Percentiles rank a stretch among this genome's conserved stretches.
Evolutionary conservation across 2,329 filamentous ascomycete genomes (phyloP).

Genomic region (Paramyrothecium roridum): DNA sequence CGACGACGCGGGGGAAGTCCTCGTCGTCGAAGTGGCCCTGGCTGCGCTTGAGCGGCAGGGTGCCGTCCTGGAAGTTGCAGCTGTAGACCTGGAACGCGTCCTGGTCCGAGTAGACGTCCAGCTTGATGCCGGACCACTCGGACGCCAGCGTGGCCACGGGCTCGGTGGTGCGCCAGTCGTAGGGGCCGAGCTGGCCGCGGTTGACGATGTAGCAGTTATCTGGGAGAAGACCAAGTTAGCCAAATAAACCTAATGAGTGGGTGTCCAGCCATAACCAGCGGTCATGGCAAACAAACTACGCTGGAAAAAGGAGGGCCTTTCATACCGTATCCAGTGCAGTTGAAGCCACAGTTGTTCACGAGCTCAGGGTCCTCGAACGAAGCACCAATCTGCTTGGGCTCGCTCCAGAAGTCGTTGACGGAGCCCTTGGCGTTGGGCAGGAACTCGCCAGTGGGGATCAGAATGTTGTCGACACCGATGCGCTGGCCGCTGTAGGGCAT

Average conservation of each 20-base stretch:
- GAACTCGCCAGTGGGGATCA: conserved; percentile 75
- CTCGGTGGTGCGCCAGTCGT: conserved; percentile 59
- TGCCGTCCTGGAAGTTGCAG: conserved; percentile 74
- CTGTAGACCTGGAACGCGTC: conserved; percentile 85
- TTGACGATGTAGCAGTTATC: conserved; percentile 70
- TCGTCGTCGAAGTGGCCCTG: conserved; percentile 60
- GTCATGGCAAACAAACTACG: too few species aligned
- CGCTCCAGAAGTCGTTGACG: conserved; percentile 79
- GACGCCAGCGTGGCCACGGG: conserved; percentile 68
- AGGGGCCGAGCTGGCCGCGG: conserved; percentile 52
- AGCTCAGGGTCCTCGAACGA: conserved; percentile 63
- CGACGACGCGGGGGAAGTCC: conserved; percentile 59
- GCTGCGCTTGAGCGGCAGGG: conserved; percentile 63
- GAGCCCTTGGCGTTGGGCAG: conserved; percentile 63
- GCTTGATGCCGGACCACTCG: conserved; percentile 74
- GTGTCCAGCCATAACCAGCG: too few species aligned
- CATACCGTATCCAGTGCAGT: conserved; percentile 82
- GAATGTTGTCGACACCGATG: conserved; percentile 65
- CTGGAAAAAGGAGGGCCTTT: too few species aligned
- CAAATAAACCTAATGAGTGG: too few species aligned
- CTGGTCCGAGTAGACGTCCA: conserved; percentile 82
- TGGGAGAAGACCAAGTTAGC: conserved; percentile 17
- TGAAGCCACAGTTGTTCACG: conserved; percentile 71
- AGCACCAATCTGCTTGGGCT: conserved; percentile 74
- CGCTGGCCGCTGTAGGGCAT: conserved; percentile 71